Base-by-base conservation (phyloP, 2,329 filamentous ascomycete species). In the Ophiostoma pallidulum region DNA sequence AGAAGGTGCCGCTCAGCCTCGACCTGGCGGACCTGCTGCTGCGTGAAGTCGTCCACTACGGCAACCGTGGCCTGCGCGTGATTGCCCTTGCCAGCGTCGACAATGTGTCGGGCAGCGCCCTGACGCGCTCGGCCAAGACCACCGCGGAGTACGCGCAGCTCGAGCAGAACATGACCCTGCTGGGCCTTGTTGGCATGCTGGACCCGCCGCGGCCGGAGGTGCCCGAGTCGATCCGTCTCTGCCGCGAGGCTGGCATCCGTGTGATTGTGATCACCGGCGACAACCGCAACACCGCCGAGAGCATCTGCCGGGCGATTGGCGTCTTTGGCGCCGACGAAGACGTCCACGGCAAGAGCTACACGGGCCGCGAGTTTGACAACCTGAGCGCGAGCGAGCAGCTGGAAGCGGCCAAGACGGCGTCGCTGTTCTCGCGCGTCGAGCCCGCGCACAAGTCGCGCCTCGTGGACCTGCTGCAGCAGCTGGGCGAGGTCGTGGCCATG, bases 261-360 rank as follows among this genome's bases (percentile, higher is more conserved):
- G 88, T 98, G 42, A 88, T 98, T 57, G 92, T 98, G 55, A 96
- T 98, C 66, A 98, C 92, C 46, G 92, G 92, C 60, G 92, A 98
- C 69, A 98, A 95, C 70, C 89, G 85, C 63, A 94, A 94, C 70
- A 98, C 92, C 4, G 92, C 92, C 8, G 92, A 98, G 71, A 91
- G 88, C 52, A 96, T 98, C 62, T 98, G 92, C 71, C 85, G 91
- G 59, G 86, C 95, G 65, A 98, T 98, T 63, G 92, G 92, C 52
- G 82, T 98, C 45, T 98, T 98, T 64, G 84, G 81, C 14, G 24
- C 42, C 22, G 68, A 77, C 55, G 69, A 97, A 65, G 78, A 96
- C 60, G 75, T 97, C 22, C 78, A 72, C 37, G 90, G 90, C 59
- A 97, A 96, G 76, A 96, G 89, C 67, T 97, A 78, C 60, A 98